These are phyloP conservation scores for Aspergillus caelatus DNA, from an alignment of 2,329 filamentous ascomycete species.

Conservation along the genomic window DNA sequence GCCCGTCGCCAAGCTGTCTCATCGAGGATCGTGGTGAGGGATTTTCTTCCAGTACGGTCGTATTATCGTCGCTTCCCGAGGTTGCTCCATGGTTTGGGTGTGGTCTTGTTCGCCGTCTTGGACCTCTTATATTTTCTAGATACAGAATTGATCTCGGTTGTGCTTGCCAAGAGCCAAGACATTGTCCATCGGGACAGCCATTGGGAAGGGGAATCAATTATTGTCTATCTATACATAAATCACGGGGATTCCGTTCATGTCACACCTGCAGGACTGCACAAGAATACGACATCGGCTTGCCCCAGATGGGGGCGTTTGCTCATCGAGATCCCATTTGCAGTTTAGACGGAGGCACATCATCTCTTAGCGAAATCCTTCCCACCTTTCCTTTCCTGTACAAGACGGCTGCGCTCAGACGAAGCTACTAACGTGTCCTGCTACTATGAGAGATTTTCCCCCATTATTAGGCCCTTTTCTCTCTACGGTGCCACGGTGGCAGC, in stretches of 20 bases:
- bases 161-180: conserved; percentile 1
- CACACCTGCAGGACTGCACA: background rate
- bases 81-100: conserved; percentile 2
- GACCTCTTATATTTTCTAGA: background rate
- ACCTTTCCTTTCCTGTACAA: conserved; percentile 2
- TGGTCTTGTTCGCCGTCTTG: background rate
- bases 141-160: background rate
- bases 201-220: background rate
- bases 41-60: conserved; percentile 27
- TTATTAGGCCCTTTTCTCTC: background rate
- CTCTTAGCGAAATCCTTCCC: conserved; percentile 2
- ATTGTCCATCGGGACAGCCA: background rate
- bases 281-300: conserved; percentile 4
- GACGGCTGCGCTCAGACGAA: conserved; percentile 4
- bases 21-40: conserved; percentile 37
- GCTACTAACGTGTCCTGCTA: background rate
- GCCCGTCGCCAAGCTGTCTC: conserved; percentile 35
- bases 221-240: background rate
- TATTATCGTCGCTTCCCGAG: conserved; percentile 5
- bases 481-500: conserved; percentile 1
- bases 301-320: conserved; percentile 1
- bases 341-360: conserved; percentile 6
- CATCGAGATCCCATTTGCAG: conserved; percentile 1
- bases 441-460: conserved; percentile 3
- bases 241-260: background rate